phyloP scores from a whole-genome alignment of 2,329 filamentous ascomycete genomes.

The Aspergillus neotritici region DNA sequence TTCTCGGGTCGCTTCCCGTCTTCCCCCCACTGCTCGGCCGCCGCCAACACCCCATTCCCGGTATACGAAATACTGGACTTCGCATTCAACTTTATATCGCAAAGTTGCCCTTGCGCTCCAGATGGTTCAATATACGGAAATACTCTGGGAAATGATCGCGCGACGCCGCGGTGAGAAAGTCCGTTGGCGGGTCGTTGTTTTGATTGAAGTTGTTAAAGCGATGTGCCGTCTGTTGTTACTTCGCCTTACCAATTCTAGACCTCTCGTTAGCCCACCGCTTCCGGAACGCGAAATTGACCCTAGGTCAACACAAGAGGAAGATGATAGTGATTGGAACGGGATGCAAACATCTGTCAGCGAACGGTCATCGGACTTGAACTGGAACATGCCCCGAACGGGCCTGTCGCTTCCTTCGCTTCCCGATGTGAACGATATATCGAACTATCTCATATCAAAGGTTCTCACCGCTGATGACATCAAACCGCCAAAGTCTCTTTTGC shows the following conservation, averaged over 20 bases:
- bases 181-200: slow-evolving; percentile 79
- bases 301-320: slow-evolving; percentile 46
- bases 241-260: slow-evolving; percentile 74
- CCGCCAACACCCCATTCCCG: slow-evolving; percentile 54
- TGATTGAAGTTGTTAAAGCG: slow-evolving; percentile 82
- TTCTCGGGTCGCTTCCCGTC: slow-evolving; percentile 55
- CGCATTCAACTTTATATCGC: slow-evolving; percentile 64
- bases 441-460: slow-evolving; percentile 82
- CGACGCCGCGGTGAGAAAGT: slow-evolving; percentile 73
- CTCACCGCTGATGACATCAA: slow-evolving; percentile 96
- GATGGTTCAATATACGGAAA: slow-evolving; percentile 88
- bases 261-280: slow-evolving; percentile 74
- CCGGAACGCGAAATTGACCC: slow-evolving; percentile 80
- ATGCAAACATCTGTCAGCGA: slow-evolving; percentile 42
- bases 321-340: slow-evolving; percentile 42
- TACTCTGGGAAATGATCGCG: slow-evolving; percentile 96
- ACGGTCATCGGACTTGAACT: slow-evolving; percentile 50
- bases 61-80: slow-evolving; percentile 60
- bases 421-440: slow-evolving; percentile 72
- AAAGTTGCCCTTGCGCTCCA: slow-evolving; percentile 76
- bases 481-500: slow-evolving; percentile 78
- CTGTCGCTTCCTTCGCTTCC: slow-evolving; percentile 79
- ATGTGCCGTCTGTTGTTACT: slow-evolving; percentile 74
- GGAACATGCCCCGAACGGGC: slow-evolving; percentile 93
- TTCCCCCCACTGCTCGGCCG: slow-evolving; percentile 48